These are phyloP conservation scores for Myrica gale DNA, from an alignment of 306 rosid species.

Conservation along the genomic window DNA sequence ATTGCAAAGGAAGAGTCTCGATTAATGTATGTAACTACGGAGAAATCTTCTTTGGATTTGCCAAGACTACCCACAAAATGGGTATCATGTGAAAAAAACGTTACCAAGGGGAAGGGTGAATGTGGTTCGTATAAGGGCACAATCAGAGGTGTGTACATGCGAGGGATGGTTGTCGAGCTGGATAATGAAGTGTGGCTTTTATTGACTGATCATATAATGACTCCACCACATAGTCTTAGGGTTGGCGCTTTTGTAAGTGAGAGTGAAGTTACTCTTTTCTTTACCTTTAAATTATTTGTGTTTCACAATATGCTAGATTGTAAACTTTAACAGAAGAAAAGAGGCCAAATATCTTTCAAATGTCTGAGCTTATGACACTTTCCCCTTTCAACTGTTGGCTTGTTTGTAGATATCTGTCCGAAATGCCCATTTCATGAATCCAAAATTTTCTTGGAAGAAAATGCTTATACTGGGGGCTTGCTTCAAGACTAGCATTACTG, in stretches of 20 bases:
- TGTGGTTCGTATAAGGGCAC: conserved; percentile 66
- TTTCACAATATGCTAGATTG: neutral
- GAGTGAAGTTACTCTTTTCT: conserved; percentile 2
- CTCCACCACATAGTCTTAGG: conserved; percentile 73
- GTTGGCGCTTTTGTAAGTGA: conserved; percentile 77
- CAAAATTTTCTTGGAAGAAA: conserved; percentile 75
- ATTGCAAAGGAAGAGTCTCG: conserved; percentile 54
- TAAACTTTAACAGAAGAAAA: neutral
- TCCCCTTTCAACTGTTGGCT: neutral
- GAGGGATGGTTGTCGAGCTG: conserved; percentile 88
- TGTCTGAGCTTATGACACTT: neutral
- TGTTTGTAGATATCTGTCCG: conserved; percentile 60
- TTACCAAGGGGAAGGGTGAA: conserved; percentile 52
- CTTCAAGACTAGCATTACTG: conserved; percentile 62
- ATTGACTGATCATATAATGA: conserved; percentile 57
- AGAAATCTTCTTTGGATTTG: conserved; percentile 45
- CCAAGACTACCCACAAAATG: conserved; percentile 33
- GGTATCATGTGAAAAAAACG: conserved; percentile 16
- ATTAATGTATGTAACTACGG: conserved; percentile 64
- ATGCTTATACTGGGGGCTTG: conserved; percentile 84
- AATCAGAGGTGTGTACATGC: conserved; percentile 67
- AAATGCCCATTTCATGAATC: conserved; percentile 78
- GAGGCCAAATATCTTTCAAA: neutral
- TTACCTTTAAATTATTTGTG: conserved; percentile 1
- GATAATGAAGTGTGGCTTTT: conserved; percentile 86